Evolutionary conservation across 2,329 filamentous ascomycete species (phyloP), one percentile per base, ranked within the genome.

Genomic region (Cordyceps javanica): DNA sequence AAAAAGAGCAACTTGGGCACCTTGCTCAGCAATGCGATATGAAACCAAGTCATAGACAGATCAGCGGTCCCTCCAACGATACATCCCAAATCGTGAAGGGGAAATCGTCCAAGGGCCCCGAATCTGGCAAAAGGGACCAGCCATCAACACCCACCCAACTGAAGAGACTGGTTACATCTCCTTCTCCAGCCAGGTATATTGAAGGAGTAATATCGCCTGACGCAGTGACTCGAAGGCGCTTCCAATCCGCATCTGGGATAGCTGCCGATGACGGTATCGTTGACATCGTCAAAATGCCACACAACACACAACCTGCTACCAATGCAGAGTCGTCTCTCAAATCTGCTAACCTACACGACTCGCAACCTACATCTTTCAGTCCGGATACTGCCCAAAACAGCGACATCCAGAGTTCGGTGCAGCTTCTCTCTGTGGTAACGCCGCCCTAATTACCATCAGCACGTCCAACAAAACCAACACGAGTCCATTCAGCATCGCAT

Each of bases 1-100:
- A 90, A 58, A 67, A 74, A 8, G 74, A 83, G 62, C 87, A 88
- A 63, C 76, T 79, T 45, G 66, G 69, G 16, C 69, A 70, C 10
- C 67, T 73, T 52, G 69, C 75, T 39, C 67, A 69, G 16, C 72
- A 73, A 32, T 74, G 69, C 52, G 71, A 72, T 36, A 66, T 69
- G 59, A 71, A 69, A 60, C 45, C n/a, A n/a, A n/a, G n/a, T n/a
- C n/a, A n/a, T n/a, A 19, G 14, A 14, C 16, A n/a, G 16, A 38
- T 16, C 14, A n/a, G 36, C 5, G 36, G 3, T 7, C 19, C 36
- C 14, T 4, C 8, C 14, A 38, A 38, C 7, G 14, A 38, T 8
- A 7, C 42, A 16, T 38, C 28, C n/a, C n/a, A n/a, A n/a, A n/a
- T n/a, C 2, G 16, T 7, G 28, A 32, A n/a, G 19, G 19, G 13